These are phyloP conservation scores for Cyclocybe cylindracea DNA, from an alignment of 768 basidiomycete genomes.

Conservation along the genomic window DNA sequence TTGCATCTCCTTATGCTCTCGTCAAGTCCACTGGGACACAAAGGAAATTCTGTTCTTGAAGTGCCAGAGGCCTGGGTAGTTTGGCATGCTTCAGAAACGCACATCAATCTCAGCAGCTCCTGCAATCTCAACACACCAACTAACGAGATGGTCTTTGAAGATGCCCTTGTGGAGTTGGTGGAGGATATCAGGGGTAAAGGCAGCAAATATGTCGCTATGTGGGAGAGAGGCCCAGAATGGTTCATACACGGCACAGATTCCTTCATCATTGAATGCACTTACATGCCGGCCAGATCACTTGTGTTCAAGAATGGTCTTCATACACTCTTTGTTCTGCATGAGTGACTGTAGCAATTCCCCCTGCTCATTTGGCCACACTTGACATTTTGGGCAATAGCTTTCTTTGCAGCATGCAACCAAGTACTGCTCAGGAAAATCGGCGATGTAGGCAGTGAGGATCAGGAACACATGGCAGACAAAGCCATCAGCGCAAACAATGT, in stretches of 20 bases:
- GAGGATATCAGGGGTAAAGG: slow-evolving; percentile 43
- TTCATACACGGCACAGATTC: slow-evolving; percentile 10
- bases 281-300: background rate
- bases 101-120: slow-evolving; percentile 16
- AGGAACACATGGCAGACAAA: slow-evolving; percentile 23
- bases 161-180: slow-evolving; percentile 53
- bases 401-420: slow-evolving; percentile 26
- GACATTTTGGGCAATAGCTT: slow-evolving; percentile 21
- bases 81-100: slow-evolving; percentile 31
- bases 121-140: slow-evolving; percentile 26
- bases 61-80: slow-evolving; percentile 26
- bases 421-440: slow-evolving; percentile 31
- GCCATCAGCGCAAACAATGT: slow-evolving; percentile 30
- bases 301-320: background rate
- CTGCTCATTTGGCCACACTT: slow-evolving; percentile 10
- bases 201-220: slow-evolving; percentile 38
- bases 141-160: slow-evolving; percentile 44
- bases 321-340: slow-evolving; percentile 1
- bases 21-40: slow-evolving; percentile 41
- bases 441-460: slow-evolving; percentile 32
- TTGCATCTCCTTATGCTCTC: slow-evolving; percentile 37
- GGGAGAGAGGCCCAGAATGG: slow-evolving; percentile 45
- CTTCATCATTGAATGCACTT: slow-evolving; percentile 9
- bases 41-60: slow-evolving; percentile 41
- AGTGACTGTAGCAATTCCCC: slow-evolving; percentile 4